Base-by-base conservation (phyloP, 768 basidiomycete genomes). In the Collybiopsis confluens region DNA sequence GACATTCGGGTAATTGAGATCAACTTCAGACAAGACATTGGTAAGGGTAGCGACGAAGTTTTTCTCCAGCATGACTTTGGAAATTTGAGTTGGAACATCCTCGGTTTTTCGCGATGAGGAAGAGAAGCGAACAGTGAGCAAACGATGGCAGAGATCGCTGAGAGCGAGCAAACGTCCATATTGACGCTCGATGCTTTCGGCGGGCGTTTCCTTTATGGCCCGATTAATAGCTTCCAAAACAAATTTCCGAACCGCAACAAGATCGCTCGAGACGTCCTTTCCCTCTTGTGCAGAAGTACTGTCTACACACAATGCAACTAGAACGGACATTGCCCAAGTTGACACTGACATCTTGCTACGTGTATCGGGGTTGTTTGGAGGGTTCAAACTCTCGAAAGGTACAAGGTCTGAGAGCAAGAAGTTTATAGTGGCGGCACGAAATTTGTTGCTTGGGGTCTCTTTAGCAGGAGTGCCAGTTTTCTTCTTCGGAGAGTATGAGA, bases 61-160 rank as follows among this genome's bases (percentile, higher is more conserved):
- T 74, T 98, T 98, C 76, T 99, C 97, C 47, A 99, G 71, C 97
- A 99, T 99, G 58, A 95, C 81, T 73, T 98, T 98, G 20, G 96
- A 93, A 49, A 98, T 80, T 57, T 97, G 95, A 7, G 94, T 87
- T 3, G 88, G 87, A n/a, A 79, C 79, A 46, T 93, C 96, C 43
- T 83, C 84, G 54, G 79, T 75, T 58, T 79, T 83, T 42, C 83
- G 74, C 51, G 81, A 78, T 33, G 72, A 67, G 5, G 73, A 73
- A 55, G 80, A 86, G 68, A 88, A 84, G 26, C 88, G 82, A 21
- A 90, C 86, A 1, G 86, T 89, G 53, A 99, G 75, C 30, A 99
- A 73, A 8, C 93, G 88, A 68, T 91, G 82, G 63, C 91, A 91
- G 24, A 99, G 73, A 59, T 98, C 93, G 23, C 86, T 82, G 27